A percentile compares a stretch with the other conserved stretches of the same genome.
Conservation (phyloP, 2,329 filamentous ascomycete genomes). For the Cordyceps cateniannulata region DNA sequence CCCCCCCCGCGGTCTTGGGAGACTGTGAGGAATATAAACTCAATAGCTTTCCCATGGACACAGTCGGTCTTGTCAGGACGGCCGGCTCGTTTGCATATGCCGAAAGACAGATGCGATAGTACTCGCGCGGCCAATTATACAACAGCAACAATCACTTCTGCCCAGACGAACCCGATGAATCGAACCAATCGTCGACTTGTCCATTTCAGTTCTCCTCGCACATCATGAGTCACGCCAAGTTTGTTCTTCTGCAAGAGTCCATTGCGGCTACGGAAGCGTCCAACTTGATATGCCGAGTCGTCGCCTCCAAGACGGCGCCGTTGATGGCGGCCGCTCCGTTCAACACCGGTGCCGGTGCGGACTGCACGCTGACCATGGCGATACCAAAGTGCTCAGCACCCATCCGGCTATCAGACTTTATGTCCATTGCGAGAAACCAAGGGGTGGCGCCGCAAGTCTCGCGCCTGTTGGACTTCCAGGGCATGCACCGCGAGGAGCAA, state of each 20-base stretch:
- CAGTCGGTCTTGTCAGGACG: neutral
- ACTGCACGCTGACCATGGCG: neutral
- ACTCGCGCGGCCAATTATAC: no score
- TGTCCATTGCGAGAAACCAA: slow-evolving; percentile 2
- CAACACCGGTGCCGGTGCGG: neutral
- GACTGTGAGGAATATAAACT: neutral
- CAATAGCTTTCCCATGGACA: neutral
- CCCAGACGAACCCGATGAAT: neutral
- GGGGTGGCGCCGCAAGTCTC: slow-evolving; percentile 2
- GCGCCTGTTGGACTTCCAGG: neutral
- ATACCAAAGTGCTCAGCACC: slow-evolving; percentile 4
- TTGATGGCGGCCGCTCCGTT: slow-evolving; percentile 1
- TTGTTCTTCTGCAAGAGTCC: slow-evolving; percentile 9
- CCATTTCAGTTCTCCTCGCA: neutral
- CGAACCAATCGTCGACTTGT: neutral
- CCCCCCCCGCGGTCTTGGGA: neutral
- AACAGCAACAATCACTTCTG: neutral
- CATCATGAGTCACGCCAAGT: slow-evolving; percentile 8
- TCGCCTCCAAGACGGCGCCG: slow-evolving; percentile 8
- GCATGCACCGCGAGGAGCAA: neutral
- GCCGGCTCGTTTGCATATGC: neutral
- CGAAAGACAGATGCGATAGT: no score
- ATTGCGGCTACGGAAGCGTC: slow-evolving; percentile 5
- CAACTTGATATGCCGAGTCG: slow-evolving; percentile 8
- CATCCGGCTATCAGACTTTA: neutral